phyloP scores from a whole-genome alignment of 352 stramenopile species.

The Pilasporangium apinafurcum region DNA sequence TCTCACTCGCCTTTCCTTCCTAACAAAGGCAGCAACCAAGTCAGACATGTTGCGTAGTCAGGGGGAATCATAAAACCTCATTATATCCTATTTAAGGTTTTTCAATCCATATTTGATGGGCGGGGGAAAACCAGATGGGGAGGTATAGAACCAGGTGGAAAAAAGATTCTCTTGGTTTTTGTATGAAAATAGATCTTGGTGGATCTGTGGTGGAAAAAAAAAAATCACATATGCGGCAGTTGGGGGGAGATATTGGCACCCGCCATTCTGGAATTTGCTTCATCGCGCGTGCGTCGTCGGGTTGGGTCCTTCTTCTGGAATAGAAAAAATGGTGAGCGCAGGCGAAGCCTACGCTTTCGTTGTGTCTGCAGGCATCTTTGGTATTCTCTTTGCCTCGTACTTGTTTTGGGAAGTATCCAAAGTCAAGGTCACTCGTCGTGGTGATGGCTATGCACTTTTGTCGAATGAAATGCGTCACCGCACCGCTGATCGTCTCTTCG shows the following conservation, averaged over 20 bases:
- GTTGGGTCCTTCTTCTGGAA: constrained; percentile 3
- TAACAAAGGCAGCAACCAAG: no score
- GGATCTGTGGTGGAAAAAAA: constrained; percentile 8
- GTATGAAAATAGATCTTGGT: constrained; percentile 16
- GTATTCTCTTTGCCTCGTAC: constrained; percentile 76
- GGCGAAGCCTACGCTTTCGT: constrained; percentile 66
- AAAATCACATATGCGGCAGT: constrained; percentile 7
- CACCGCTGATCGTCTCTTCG: constrained; percentile 80
- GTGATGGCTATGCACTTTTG: constrained; percentile 77
- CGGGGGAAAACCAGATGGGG: constrained; percentile 1
- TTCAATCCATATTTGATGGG: background rate
- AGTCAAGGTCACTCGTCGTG: constrained; percentile 81
- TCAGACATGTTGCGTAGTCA: no score
- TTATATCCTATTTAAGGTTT: background rate
- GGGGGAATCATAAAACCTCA: constrained; percentile 6
- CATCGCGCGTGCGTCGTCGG: constrained; percentile 9
- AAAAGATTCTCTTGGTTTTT: constrained; percentile 9
- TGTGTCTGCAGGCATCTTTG: constrained; percentile 57
- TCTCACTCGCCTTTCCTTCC: constrained; percentile 1
- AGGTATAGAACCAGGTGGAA: no score
- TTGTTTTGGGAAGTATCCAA: constrained; percentile 87
- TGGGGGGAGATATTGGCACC: constrained; percentile 2
- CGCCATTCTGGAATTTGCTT: constrained; percentile 69
- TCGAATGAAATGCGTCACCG: constrained; percentile 69
- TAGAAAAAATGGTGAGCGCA: constrained; percentile 40